These are phyloP conservation scores for Fusarium sp. DNA, from an alignment of 2,329 filamentous ascomycete genomes.

Conservation along the genomic window DNA sequence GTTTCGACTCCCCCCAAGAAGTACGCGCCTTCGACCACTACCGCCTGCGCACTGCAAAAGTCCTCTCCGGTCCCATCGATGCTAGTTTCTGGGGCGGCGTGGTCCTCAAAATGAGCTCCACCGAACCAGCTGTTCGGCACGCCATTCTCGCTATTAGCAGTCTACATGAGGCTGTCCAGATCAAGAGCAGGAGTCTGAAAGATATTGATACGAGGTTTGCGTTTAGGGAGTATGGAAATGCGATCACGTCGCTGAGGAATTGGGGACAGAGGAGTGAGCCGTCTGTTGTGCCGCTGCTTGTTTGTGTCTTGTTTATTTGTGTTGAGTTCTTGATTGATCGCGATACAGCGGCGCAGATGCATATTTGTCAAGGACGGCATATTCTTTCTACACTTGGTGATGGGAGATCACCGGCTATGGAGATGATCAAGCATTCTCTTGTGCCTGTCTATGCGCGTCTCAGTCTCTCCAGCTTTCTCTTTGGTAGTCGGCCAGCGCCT, in stretches of 20 bases:
- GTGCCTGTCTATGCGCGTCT: conserved; percentile 56
- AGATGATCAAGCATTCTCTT: conserved; percentile 51
- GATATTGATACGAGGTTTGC: conserved; percentile 38
- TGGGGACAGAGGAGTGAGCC: conserved; percentile 45
- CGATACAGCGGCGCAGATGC: conserved; percentile 55
- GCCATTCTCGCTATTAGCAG: conserved; percentile 60
- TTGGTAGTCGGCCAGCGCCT: conserved; percentile 49
- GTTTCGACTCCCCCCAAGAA: conserved; percentile 35
- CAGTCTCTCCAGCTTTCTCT: conserved; percentile 52
- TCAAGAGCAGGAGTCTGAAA: conserved; percentile 22
- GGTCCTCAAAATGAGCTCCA: conserved; percentile 56
- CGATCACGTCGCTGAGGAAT: conserved; percentile 54
- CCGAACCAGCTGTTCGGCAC: conserved; percentile 58
- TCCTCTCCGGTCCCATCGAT: conserved; percentile 55
- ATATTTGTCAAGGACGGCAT: conserved; percentile 55
- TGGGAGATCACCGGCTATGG: conserved; percentile 44
- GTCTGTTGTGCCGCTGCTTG: conserved; percentile 50
- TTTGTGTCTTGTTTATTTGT: conserved; percentile 61
- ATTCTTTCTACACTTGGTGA: conserved; percentile 50
- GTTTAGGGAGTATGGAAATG: conserved; percentile 56
- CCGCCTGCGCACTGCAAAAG: conserved; percentile 48
- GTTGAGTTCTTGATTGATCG: conserved; percentile 64
- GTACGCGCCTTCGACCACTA: conserved; percentile 47
- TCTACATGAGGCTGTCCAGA: conserved; percentile 52
- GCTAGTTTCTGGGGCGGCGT: conserved; percentile 55